phyloP scores from a whole-genome alignment of 192 early-diverging fungal genomes.

The Diversispora epigaea region DNA sequence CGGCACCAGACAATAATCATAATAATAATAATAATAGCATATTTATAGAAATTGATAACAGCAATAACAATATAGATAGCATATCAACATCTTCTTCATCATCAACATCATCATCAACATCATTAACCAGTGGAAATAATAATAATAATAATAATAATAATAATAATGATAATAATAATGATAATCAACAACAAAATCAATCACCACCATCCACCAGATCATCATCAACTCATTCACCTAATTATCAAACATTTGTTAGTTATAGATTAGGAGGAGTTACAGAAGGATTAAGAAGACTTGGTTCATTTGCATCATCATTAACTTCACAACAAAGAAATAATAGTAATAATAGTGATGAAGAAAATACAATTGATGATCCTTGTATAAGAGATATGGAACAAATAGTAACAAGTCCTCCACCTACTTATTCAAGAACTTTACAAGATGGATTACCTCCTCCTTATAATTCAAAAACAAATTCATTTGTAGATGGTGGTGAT shows the following conservation, averaged over 20 bases:
- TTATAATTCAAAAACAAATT: too few species aligned
- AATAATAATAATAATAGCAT: too few species aligned
- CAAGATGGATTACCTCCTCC: too few species aligned
- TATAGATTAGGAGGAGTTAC: slow-evolving; percentile 4
- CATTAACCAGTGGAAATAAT: too few species aligned
- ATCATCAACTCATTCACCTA: slow-evolving; percentile 11
- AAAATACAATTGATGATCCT: background rate
- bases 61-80: too few species aligned
- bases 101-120: too few species aligned
- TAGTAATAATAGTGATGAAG: background rate
- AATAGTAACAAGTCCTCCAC: slow-evolving; percentile 3
- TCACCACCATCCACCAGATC: background rate
- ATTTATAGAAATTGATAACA: too few species aligned
- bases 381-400: background rate
- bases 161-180: background rate
- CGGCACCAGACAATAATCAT: too few species aligned
- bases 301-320: background rate
- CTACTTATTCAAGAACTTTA: background rate
- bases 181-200: background rate
- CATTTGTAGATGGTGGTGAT: too few species aligned
- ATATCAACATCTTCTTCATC: too few species aligned
- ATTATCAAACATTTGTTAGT: slow-evolving; percentile 10
- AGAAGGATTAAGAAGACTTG: slow-evolving; percentile 1
- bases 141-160: background rate
- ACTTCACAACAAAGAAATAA: background rate